These are phyloP conservation scores for Erysimum cheiri DNA, from an alignment of 441 rosid species.

Conservation along the genomic window DNA sequence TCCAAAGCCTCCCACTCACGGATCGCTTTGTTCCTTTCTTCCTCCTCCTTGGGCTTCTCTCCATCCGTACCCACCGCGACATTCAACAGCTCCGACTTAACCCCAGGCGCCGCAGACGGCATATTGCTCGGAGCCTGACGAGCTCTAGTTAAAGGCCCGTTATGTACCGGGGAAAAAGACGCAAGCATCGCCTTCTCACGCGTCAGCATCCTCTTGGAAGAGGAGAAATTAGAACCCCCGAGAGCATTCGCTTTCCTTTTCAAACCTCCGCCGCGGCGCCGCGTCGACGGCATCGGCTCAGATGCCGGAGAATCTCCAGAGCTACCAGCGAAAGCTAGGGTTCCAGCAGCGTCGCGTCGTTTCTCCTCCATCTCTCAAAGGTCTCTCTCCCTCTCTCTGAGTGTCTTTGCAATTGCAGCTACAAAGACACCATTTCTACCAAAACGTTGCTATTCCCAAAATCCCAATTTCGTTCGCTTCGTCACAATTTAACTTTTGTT, in stretches of 20 bases:
- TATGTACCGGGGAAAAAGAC: slow-evolving; percentile 66
- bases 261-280: slow-evolving; percentile 73
- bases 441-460: slow-evolving; percentile 23
- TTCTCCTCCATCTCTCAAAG: slow-evolving; percentile 44
- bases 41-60: slow-evolving; percentile 50
- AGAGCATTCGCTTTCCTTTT: slow-evolving; percentile 74
- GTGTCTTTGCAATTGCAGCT: slow-evolving; percentile 30
- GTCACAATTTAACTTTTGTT: background rate
- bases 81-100: slow-evolving; percentile 49
- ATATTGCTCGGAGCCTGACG: slow-evolving; percentile 70
- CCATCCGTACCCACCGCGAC: slow-evolving; percentile 41
- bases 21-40: slow-evolving; percentile 54
- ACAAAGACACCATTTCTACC: slow-evolving; percentile 21
- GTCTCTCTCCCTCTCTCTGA: slow-evolving; percentile 11
- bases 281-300: slow-evolving; percentile 56
- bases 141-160: slow-evolving; percentile 93
- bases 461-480: slow-evolving; percentile 1
- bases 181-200: slow-evolving; percentile 77
- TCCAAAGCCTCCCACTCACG: slow-evolving; percentile 80
- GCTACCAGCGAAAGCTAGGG: slow-evolving; percentile 48
- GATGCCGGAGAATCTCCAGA: slow-evolving; percentile 59
- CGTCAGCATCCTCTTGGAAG: slow-evolving; percentile 67
- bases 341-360: slow-evolving; percentile 45
- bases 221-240: slow-evolving; percentile 46
- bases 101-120: slow-evolving; percentile 42